Percentiles rank a stretch among this genome's conserved stretches.
These are phyloP conservation scores for Carex myosuroides DNA, from an alignment of 176 grass and related monocot genomes.

Conservation along the genomic window DNA sequence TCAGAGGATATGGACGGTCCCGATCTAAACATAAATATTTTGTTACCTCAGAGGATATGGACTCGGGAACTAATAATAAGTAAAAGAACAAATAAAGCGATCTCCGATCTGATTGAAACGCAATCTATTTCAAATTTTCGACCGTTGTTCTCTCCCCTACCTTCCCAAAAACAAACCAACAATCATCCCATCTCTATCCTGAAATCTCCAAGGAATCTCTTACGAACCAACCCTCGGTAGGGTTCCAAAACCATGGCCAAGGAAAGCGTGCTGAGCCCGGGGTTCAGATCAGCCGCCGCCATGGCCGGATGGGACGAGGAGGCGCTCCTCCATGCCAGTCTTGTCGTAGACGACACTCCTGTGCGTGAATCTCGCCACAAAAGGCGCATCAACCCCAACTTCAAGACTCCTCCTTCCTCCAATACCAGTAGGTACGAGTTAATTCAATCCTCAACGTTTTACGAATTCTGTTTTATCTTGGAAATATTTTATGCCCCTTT, in stretches of 20 bases:
- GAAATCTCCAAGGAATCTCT: not conserved
- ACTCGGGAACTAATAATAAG: too few species aligned
- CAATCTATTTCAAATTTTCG: constrained; percentile 36
- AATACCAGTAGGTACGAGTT: constrained; percentile 33
- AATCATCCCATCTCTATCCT: constrained; percentile 6
- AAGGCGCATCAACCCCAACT: constrained; percentile 37
- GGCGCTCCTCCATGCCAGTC: constrained; percentile 58
- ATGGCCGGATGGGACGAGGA: constrained; percentile 93
- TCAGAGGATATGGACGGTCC: too few species aligned
- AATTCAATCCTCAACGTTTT: not conserved
- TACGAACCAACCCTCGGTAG: constrained; percentile 19
- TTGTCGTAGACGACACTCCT: constrained; percentile 92
- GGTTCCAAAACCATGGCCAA: constrained; percentile 17
- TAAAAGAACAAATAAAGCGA: not conserved
- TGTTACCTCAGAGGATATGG: too few species aligned
- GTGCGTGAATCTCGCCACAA: constrained; percentile 76
- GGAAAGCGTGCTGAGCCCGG: constrained; percentile 56
- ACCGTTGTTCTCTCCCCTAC: constrained; percentile 33
- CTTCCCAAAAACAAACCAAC: constrained; percentile 4
- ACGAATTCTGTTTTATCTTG: not conserved
- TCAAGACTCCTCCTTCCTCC: constrained; percentile 38
- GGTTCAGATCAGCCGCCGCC: constrained; percentile 75
- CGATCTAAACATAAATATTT: too few species aligned
- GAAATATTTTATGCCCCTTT: not conserved
- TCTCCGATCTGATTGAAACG: not conserved